A percentile compares a stretch with the other conserved stretches of the same genome.
These are phyloP conservation scores for Trichophyton benhamiae DNA, from an alignment of 2,329 filamentous ascomycete species.

Conservation along the genomic window DNA sequence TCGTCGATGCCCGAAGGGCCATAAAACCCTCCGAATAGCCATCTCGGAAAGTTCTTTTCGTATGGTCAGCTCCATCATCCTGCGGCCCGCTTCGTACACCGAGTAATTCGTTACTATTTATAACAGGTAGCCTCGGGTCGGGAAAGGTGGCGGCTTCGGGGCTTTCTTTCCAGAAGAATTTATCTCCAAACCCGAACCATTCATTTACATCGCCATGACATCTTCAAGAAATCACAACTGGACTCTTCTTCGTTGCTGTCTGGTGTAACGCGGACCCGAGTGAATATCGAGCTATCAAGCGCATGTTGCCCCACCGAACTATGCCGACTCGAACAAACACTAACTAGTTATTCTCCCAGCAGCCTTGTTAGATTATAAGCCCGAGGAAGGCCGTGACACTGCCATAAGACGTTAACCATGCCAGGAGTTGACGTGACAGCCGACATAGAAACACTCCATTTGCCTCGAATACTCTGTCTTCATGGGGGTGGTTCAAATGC, in stretches of 20 bases:
- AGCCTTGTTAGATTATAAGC: not conserved
- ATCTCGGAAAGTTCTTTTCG: not conserved
- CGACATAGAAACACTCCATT: conserved; percentile 20
- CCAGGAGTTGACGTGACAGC: not conserved
- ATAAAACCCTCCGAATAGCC: not conserved
- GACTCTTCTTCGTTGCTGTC: not conserved
- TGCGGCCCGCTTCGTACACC: not conserved
- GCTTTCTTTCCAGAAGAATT: no score
- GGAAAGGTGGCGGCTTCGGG: no score
- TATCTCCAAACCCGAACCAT: not conserved
- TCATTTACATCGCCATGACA: not conserved
- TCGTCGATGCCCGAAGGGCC: no score
- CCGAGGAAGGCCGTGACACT: not conserved
- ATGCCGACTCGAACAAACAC: not conserved
- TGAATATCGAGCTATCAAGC: not conserved
- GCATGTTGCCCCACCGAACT: not conserved
- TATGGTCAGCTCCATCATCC: not conserved
- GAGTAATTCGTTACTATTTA: not conserved
- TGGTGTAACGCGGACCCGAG: conserved; percentile 2
- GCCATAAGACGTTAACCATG: not conserved
- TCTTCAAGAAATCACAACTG: not conserved
- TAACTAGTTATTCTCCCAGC: not conserved
- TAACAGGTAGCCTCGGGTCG: not conserved
- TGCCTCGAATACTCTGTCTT: conserved; percentile 64
- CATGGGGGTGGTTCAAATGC: conserved; percentile 66